These are phyloP conservation scores for Pythium aristosporum DNA, from an alignment of 352 stramenopile species.

Conservation along the genomic window DNA sequence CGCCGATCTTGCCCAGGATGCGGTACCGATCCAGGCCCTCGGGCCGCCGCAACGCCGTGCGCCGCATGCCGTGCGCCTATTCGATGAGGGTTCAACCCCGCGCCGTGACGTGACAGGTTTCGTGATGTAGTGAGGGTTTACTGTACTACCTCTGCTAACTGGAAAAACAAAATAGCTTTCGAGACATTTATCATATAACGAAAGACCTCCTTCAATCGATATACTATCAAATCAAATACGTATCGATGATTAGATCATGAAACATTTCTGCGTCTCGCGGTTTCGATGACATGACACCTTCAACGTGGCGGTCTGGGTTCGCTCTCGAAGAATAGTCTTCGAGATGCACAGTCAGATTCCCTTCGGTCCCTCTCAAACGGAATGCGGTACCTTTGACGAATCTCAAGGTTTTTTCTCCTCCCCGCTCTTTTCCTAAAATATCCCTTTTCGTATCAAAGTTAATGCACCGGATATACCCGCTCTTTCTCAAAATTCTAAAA, in stretches of 20 bases:
- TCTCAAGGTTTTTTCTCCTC: slow-evolving; percentile 6
- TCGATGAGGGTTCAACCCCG: not conserved
- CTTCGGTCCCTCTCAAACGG: slow-evolving; percentile 2
- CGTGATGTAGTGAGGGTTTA: not conserved
- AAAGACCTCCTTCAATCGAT: not conserved
- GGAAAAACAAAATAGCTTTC: not conserved
- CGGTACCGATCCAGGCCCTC: slow-evolving; percentile 84
- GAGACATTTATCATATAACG: not conserved
- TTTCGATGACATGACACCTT: slow-evolving; percentile 13
- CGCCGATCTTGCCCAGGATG: slow-evolving; percentile 85
- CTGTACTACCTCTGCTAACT: slow-evolving; percentile 11
- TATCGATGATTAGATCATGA: not conserved
- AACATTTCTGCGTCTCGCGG: slow-evolving; percentile 12
- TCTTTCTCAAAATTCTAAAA: slow-evolving; percentile 6
- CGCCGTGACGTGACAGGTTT: not conserved
- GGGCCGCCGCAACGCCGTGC: slow-evolving; percentile 53
- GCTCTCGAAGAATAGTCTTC: not conserved
- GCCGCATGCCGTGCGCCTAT: slow-evolving; percentile 41
- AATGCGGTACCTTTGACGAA: not conserved
- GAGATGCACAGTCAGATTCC: slow-evolving; percentile 4
- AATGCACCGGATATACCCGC: not conserved
- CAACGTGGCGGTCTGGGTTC: slow-evolving; percentile 22
- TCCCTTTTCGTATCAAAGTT: not conserved
- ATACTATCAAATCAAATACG: not conserved
- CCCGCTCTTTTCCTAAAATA: not conserved